A percentile compares a stretch with the other conserved stretches of the same genome.
These are phyloP conservation scores for Scedosporium apiospermum DNA, from an alignment of 2,329 filamentous ascomycete species.

Conservation along the genomic window DNA sequence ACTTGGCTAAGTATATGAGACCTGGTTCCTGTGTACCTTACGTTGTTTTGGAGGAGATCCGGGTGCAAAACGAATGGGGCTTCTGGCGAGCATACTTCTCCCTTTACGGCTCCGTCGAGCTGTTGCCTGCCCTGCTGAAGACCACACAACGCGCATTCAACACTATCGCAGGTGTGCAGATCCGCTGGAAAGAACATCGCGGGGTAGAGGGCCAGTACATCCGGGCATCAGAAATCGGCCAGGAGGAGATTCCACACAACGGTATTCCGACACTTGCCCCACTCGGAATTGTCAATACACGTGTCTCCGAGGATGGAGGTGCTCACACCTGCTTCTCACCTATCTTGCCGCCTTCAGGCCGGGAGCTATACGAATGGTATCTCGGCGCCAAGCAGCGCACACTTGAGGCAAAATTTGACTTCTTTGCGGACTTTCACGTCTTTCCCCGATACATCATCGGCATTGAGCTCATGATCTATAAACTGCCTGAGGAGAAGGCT, in stretches of 20 bases:
- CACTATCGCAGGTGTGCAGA: not conserved
- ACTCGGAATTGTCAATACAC: not conserved
- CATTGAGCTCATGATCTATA: constrained; percentile 8
- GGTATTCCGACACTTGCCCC: constrained; percentile 3
- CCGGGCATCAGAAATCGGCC: constrained; percentile 2
- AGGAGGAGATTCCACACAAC: constrained; percentile 8
- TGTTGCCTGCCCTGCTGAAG: not conserved
- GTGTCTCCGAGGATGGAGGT: not conserved
- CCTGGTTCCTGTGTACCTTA: not conserved
- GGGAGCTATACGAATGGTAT: not conserved
- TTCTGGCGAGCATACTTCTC: constrained; percentile 2
- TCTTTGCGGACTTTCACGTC: constrained; percentile 11
- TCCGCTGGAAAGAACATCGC: not conserved
- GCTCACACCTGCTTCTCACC: constrained; percentile 1
- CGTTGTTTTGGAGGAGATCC: not conserved
- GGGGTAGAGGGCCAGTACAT: not conserved
- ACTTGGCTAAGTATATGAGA: constrained; percentile 4
- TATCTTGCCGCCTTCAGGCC: constrained; percentile 1
- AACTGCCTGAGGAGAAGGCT: not conserved
- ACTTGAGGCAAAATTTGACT: constrained; percentile 3
- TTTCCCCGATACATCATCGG: constrained; percentile 9
- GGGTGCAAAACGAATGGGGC: not conserved
- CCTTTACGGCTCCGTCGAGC: not conserved
- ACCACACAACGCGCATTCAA: not conserved
- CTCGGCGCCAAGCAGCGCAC: constrained; percentile 3